Evolutionary conservation across 164 flowering plant genomes (phyloP), one percentile per base, ranked within the genome.

Genomic region (Amborella trichopoda): DNA sequence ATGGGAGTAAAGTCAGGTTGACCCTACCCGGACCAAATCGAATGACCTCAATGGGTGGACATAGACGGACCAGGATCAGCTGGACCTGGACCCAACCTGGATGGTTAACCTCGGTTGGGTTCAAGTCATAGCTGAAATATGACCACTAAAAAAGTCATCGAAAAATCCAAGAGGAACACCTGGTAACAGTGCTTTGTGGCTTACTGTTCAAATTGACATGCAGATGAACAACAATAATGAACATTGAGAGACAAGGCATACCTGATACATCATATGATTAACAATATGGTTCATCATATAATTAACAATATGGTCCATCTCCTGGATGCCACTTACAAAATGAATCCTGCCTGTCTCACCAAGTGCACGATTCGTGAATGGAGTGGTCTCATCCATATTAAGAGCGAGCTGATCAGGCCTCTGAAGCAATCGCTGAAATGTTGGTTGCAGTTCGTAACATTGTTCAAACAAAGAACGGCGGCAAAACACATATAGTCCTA

Each of bases 371-470:
- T 81, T 73, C 0, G 95, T 87, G 37, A 38, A 56, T 24, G 81
- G 30, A 19, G 70, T 49, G 20, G 53, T 30, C 70, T 91, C 96
- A 34, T 68, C 61, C 27, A 78, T 42, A 51, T 77, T 82, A 23
- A 91, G 64, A n/a, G 73, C 89, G 61, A 91, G 90, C 17, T 23
- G 75, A 60, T 91, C 95, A 42, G 99, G 96, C 53, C 99, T 80
- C 65, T 78, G 67, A 40, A 87, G 86, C 27, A 91, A 77, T 26
- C 68, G 77, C 44, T 73, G 77, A 60, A 87, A 87, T 26, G 99
- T 91, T 2, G 96, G 94, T 45, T 91, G 99, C 42, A 87, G 70
- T 49, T 91, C 99, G 40, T 87, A 91, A 68, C 99, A 91, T 47
- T 91, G 99, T 55, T 91, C 96, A 68, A 83, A 87, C 39, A 91